Evolutionary conservation across 176 grass and related monocot genomes (phyloP).

Genomic region (Sorghum bicolor): DNA sequence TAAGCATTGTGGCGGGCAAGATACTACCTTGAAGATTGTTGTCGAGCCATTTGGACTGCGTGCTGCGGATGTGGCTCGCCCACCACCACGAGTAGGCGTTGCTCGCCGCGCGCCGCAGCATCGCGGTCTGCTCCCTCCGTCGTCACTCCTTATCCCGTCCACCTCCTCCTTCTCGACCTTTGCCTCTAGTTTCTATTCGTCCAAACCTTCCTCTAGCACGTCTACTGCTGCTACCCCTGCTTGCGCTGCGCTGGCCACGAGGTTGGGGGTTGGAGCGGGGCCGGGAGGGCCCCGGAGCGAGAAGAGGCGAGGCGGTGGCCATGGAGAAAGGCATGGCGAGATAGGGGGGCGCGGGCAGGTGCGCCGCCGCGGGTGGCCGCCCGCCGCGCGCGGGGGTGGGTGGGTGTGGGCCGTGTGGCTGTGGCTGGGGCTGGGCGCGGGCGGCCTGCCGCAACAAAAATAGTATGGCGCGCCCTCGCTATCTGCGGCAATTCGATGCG

Average conservation of each 20-base stretch:
- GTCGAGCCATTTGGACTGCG: constrained; percentile 63
- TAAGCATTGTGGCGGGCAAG: background rate
- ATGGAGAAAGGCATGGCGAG: constrained; percentile 18
- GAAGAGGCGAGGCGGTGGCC: background rate
- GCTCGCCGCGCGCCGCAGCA: constrained; percentile 63
- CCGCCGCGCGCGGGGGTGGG: background rate
- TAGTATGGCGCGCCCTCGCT: background rate
- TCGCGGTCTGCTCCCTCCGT: constrained; percentile 13
- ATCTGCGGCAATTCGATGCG: no score
- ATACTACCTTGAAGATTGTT: constrained; percentile 47
- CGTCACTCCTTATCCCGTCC: background rate
- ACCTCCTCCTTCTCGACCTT: background rate
- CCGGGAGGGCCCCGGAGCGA: background rate
- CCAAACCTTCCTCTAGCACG: background rate
- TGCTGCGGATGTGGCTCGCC: constrained; percentile 57
- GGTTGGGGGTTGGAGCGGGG: background rate
- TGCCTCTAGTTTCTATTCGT: background rate
- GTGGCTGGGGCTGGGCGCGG: background rate
- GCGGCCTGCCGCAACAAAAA: background rate
- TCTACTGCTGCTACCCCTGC: background rate
- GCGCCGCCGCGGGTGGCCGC: background rate
- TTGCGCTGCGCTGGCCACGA: background rate
- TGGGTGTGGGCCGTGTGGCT: no score
- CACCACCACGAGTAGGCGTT: constrained; percentile 74
- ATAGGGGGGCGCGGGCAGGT: background rate